Conservation (phyloP, 306 rosid genomes). For the Pterocarpus santalinus region DNA sequence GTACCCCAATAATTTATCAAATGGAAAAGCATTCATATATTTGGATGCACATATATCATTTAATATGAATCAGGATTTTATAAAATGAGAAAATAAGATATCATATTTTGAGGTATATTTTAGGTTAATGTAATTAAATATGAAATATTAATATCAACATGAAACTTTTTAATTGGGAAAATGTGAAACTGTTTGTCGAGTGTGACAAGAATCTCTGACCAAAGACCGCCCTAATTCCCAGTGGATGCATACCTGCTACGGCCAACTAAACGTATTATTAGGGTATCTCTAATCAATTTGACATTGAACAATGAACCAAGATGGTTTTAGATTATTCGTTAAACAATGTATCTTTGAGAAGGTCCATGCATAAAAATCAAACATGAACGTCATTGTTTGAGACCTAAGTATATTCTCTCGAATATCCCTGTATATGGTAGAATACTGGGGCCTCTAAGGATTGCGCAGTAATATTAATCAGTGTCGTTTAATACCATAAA, state of each 20-base stretch:
- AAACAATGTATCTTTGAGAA: slow-evolving; percentile 1
- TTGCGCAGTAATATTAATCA: not conserved
- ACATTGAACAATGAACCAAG: not conserved
- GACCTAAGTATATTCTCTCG: slow-evolving; percentile 12
- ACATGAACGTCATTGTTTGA: slow-evolving; percentile 21
- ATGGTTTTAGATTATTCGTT: slow-evolving; percentile 24
- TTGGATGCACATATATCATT: not conserved
- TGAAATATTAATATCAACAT: not conserved
- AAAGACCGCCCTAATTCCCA: not conserved
- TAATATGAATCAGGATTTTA: not conserved
- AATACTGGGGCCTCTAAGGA: no score
- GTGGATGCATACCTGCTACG: slow-evolving; percentile 24
- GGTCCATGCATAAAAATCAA: slow-evolving; percentile 9
- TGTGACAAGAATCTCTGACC: slow-evolving; percentile 27
- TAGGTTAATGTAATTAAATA: not conserved
- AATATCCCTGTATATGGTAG: not conserved
- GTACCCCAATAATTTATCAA: no score
- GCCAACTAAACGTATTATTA: not conserved
- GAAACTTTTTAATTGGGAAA: not conserved
- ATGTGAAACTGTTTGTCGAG: not conserved
- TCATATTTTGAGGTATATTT: not conserved
- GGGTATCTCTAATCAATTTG: not conserved
- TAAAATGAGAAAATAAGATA: no score
- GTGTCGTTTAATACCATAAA: no score
- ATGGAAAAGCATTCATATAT: no score